Evolutionary conservation across 139 green algal species (phyloP).

Genomic region (Micractinium sp.): DNA sequence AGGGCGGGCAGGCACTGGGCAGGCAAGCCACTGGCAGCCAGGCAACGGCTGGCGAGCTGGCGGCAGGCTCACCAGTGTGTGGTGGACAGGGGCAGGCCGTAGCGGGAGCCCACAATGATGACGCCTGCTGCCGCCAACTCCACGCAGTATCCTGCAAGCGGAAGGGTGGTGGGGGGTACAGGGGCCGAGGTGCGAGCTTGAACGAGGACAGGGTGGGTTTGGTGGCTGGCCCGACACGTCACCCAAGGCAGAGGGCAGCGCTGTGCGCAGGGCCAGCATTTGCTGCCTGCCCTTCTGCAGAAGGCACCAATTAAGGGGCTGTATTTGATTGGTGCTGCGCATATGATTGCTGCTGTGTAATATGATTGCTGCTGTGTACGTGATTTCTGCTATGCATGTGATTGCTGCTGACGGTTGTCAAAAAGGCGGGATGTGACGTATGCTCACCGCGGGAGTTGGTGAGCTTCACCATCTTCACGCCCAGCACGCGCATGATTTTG

Average conservation of each 20-base stretch:
- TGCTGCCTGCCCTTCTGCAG: too few species aligned
- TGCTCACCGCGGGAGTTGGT: conserved; percentile 51
- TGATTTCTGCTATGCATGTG: too few species aligned
- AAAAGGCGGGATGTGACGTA: too few species aligned
- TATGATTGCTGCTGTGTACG: too few species aligned
- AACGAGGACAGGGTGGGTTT: not conserved
- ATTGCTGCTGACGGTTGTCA: too few species aligned
- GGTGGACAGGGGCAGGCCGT: conserved; percentile 75
- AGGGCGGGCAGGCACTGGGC: not conserved
- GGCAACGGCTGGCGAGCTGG: not conserved
- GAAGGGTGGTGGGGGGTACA: not conserved
- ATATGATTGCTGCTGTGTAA: too few species aligned
- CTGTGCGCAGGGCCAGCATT: too few species aligned
- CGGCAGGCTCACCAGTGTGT: conserved; percentile 55
- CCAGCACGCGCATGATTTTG: conserved; percentile 73
- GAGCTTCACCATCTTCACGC: conserved; percentile 66
- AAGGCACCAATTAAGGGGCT: too few species aligned
- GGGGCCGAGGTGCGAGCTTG: not conserved
- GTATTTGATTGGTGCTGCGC: too few species aligned
- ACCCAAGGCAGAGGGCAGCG: too few species aligned
- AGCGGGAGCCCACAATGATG: conserved; percentile 64
- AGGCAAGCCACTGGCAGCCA: not conserved
- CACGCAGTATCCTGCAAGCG: conserved; percentile 54
- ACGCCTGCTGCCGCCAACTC: conserved; percentile 71
- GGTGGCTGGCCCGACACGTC: not conserved